These are phyloP conservation scores for Fusarium avenaceum DNA, from an alignment of 2,329 filamentous ascomycete genomes.

Conservation along the genomic window DNA sequence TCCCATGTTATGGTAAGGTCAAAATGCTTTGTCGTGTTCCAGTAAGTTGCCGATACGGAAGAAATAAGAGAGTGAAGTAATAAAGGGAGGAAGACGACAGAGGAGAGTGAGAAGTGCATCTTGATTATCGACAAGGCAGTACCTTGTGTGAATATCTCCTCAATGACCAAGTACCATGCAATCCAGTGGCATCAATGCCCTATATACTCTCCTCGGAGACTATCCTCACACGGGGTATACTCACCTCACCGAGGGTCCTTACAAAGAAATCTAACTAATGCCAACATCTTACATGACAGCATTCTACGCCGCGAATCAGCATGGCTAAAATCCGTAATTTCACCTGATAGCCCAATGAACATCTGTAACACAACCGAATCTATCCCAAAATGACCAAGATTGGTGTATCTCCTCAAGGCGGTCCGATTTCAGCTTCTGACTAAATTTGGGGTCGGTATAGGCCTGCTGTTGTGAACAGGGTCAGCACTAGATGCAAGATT, in stretches of 20 bases:
- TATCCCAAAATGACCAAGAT: neutral
- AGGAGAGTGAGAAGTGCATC: slow-evolving; percentile 20
- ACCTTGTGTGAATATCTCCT: neutral
- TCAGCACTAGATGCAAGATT: slow-evolving; percentile 19
- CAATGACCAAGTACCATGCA: neutral
- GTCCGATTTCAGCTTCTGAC: neutral
- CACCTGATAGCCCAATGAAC: slow-evolving; percentile 1
- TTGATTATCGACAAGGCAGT: slow-evolving; percentile 3
- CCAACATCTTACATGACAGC: slow-evolving; percentile 10
- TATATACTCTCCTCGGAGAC: slow-evolving; percentile 16
- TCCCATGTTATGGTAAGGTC: slow-evolving; percentile 56
- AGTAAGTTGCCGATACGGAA: slow-evolving; percentile 14
- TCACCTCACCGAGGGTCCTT: too few relatives aligned
- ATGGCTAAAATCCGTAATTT: neutral
- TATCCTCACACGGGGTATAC: neutral
- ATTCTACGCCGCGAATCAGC: slow-evolving; percentile 4
- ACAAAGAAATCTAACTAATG: neutral
- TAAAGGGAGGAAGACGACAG: slow-evolving; percentile 17
- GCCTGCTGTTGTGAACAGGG: neutral
- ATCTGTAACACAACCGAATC: neutral
- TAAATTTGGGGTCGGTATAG: neutral
- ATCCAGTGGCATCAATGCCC: neutral
- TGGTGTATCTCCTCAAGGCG: neutral
- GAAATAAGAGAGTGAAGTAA: slow-evolving; percentile 18
- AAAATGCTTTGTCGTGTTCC: slow-evolving; percentile 42